Conservation (phyloP, 257 asterid species). For the Przewalskia tangutica region DNA sequence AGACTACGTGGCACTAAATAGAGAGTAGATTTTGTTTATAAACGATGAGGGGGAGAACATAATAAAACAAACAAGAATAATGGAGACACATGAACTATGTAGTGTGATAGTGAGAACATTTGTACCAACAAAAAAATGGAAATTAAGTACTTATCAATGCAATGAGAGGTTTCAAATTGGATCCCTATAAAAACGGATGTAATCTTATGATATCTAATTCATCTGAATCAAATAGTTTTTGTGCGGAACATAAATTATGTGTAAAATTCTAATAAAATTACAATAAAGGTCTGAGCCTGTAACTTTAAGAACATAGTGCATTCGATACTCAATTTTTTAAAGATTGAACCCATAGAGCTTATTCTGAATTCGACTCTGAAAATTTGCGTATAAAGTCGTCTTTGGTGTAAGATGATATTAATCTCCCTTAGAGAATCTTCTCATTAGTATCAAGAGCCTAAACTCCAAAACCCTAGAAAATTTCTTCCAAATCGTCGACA, state of each 20-base stretch:
- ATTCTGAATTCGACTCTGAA: not conserved
- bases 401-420: too few relatives aligned
- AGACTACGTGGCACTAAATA: not conserved
- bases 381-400: not conserved
- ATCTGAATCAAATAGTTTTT: not conserved
- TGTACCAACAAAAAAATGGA: not conserved
- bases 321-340: not conserved
- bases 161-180: fast-evolving
- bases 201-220: not conserved
- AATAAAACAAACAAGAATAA: not conserved
- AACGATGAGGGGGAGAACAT: not conserved
- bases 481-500: too few relatives aligned
- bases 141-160: not conserved
- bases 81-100: not conserved
- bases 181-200: fast-evolving
- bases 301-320: not conserved
- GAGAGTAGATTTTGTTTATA: not conserved
- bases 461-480: too few relatives aligned
- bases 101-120: not conserved
- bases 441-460: too few relatives aligned
- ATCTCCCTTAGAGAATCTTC: too few relatives aligned
- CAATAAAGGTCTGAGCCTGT: not conserved
- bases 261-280: not conserved
- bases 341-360: too few relatives aligned
- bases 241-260: not conserved